These are phyloP conservation scores for Erodium trifolium DNA, from an alignment of 441 rosid genomes.

Conservation along the genomic window DNA sequence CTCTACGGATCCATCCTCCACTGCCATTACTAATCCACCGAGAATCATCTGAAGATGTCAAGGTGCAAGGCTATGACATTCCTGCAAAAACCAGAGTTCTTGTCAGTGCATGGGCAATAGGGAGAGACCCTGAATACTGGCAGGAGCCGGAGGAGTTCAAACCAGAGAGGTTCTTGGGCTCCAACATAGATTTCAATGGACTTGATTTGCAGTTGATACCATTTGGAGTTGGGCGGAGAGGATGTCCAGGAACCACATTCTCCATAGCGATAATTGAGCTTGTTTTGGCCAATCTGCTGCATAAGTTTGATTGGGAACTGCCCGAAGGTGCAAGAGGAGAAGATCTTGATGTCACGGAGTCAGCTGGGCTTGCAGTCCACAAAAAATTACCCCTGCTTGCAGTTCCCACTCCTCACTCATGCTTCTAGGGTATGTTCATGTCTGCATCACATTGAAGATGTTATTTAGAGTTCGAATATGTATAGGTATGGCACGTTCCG, in stretches of 20 bases:
- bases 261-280: conserved; percentile 18
- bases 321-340: conserved; percentile 9
- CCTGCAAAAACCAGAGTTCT: conserved; percentile 10
- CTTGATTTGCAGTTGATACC: conserved; percentile 15
- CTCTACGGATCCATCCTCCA: conserved; percentile 5
- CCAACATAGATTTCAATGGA: conserved; percentile 11
- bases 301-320: conserved; percentile 24
- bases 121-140: conserved; percentile 5
- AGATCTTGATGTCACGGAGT: conserved; percentile 17
- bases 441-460: no score
- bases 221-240: conserved; percentile 17
- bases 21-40: conserved; percentile 11
- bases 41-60: conserved; percentile 5
- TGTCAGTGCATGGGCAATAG: background rate
- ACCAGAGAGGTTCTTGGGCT: conserved; percentile 17
- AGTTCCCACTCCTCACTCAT: conserved; percentile 9
- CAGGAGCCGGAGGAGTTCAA: conserved; percentile 11
- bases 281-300: conserved; percentile 21
- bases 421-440: no score
- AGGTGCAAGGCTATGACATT: conserved; percentile 15
- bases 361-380: conserved; percentile 9
- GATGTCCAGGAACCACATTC: conserved; percentile 22
- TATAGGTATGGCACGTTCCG: no score
- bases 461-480: no score
- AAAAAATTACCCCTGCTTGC: conserved; percentile 19